Percentiles rank a stretch among this genome's conserved stretches.
phyloP scores from a whole-genome alignment of 164 flowering plant species.

The Taxillus chinensis region DNA sequence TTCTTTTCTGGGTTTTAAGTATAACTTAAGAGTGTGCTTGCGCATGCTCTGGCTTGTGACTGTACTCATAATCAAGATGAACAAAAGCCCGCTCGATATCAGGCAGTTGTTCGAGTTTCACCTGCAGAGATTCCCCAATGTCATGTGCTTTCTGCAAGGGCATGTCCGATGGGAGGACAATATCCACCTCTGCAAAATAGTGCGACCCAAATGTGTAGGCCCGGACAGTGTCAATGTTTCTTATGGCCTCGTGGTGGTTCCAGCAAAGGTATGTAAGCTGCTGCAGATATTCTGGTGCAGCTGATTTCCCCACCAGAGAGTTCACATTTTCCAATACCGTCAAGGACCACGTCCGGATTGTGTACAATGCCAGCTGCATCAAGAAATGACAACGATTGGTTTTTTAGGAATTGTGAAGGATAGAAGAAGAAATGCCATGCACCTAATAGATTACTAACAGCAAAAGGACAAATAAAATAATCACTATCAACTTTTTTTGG shows the following conservation, averaged over 20 bases:
- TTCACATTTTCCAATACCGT: slow-evolving; percentile 89
- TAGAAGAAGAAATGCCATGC: background rate
- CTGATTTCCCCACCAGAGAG: slow-evolving; percentile 76
- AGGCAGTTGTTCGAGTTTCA: slow-evolving; percentile 74
- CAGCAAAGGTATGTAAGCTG: slow-evolving; percentile 87
- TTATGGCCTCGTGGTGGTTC: slow-evolving; percentile 85
- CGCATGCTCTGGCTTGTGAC: slow-evolving; percentile 87
- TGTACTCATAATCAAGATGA: slow-evolving; percentile 79
- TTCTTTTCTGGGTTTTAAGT: too few relatives aligned
- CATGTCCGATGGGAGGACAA: slow-evolving; percentile 78
- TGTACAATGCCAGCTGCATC: slow-evolving; percentile 83
- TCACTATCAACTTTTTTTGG: too few relatives aligned
- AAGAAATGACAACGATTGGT: background rate
- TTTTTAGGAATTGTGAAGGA: too few relatives aligned
- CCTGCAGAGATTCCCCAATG: slow-evolving; percentile 83
- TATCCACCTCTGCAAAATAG: slow-evolving; percentile 98
- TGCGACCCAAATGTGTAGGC: slow-evolving; percentile 98
- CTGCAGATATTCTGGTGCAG: slow-evolving; percentile 83
- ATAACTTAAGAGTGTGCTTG: slow-evolving; percentile 28
- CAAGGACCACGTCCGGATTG: slow-evolving; percentile 85
- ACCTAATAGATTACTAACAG: background rate
- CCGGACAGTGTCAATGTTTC: slow-evolving; percentile 78
- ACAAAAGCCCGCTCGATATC: slow-evolving; percentile 95
- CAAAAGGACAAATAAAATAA: too few relatives aligned
- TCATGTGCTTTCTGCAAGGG: slow-evolving; percentile 83